Evolutionary conservation across 1,139 yeast genomes (phyloP), one percentile per base, ranked within the genome.

Genomic region (Hyphopichia buzzinii): DNA sequence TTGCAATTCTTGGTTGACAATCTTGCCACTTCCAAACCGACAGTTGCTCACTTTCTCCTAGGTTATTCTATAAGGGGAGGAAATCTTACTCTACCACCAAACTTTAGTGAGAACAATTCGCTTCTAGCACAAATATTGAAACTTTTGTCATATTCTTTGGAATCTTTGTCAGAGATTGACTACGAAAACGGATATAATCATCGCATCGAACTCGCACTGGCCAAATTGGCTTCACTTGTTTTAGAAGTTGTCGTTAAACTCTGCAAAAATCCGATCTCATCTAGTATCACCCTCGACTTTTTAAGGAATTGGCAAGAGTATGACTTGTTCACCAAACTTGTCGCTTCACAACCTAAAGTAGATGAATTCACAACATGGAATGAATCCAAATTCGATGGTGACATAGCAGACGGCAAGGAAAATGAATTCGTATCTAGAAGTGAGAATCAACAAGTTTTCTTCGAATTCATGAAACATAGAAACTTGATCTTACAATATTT

Each of bases 31-130:
- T 55, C 71, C 1, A 59, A 57, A 24, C 73, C 81, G 2, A 74
- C 81, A 0, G 72, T 84, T 1, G 67, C 90, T 1, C 97, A 89
- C 54, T 81, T 83, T 47, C 57, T 92, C 8, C 68, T 92, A 2
- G 97, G 97, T 0, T 89, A 80, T 40, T 59, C 58, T 26, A 54
- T 57, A 11, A 57, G 57, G 38, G 76, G 73, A 2, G 67, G 57
- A 21, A 52, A 52, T 30, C 50, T 67, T 24, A 40, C 38, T 14
- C 38, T 50, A 11, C 42, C 55, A 2, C 37, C 50, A 5, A 45
- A 46, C 3, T 41, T 49, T 3, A 37, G 42, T 2, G 39, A 40
- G 2, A 47, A 38, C 2, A 62, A 67, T 12, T 79, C 90, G 2
- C 57, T 86, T 8, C 67, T 89, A 36, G 70, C 67, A 25, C 65